phyloP scores from a whole-genome alignment of 2,329 filamentous ascomycete genomes.

The Xylariales sp. region DNA sequence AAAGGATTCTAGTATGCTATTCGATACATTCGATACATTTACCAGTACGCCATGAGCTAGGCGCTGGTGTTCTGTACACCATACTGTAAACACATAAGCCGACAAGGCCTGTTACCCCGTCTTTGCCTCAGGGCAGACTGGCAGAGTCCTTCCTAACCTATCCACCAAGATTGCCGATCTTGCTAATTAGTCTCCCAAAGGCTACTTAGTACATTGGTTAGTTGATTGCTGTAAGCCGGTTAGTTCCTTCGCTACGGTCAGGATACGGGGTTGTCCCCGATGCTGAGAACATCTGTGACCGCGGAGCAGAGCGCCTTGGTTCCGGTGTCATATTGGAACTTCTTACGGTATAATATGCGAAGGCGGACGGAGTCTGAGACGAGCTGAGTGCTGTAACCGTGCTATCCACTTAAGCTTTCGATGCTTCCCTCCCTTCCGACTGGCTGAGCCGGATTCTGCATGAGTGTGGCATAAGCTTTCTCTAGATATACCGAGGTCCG shows the following conservation, averaged over 20 bases:
- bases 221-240: background rate
- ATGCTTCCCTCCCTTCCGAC: background rate
- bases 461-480: background rate
- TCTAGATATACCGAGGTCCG: background rate
- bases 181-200: constrained; percentile 28
- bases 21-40: background rate
- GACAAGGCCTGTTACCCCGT: too few relatives aligned
- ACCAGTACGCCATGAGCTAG: too few relatives aligned
- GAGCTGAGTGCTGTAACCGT: background rate
- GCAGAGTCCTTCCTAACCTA: background rate
- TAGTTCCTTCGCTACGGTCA: background rate
- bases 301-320: constrained; percentile 6
- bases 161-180: constrained; percentile 24
- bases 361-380: constrained; percentile 1
- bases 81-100: too few relatives aligned
- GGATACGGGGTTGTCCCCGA: constrained; percentile 8
- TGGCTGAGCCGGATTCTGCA: constrained; percentile 7
- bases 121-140: too few relatives aligned
- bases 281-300: constrained; percentile 15
- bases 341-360: constrained; percentile 9
- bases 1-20: background rate
- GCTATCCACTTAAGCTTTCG: constrained; percentile 4
- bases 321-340: constrained; percentile 11
- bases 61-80: too few relatives aligned
- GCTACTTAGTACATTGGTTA: too few relatives aligned